Evolutionary conservation across 495 filamentous ascomycete species (phyloP).

Genomic region (Podospora bellae-mahoneyi): DNA sequence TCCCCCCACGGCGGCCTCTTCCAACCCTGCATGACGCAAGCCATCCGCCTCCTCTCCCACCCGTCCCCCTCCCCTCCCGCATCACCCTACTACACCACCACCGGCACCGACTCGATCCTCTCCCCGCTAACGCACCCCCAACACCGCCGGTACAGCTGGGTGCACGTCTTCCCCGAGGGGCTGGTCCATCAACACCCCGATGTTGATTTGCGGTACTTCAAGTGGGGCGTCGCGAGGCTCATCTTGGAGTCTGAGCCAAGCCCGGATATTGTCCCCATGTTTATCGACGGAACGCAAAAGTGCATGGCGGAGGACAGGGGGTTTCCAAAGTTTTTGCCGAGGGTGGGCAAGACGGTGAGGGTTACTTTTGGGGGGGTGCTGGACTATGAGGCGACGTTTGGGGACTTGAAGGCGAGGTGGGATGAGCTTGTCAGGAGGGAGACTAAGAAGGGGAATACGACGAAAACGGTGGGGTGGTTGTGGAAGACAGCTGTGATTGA

Average conservation of each 20-base stretch:
- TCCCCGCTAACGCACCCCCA: constrained; percentile 53
- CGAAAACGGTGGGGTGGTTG: constrained; percentile 6
- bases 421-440: constrained; percentile 48
- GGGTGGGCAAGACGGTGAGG: constrained; percentile 64
- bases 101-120: constrained; percentile 53
- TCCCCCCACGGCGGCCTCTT: constrained; percentile 74
- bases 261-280: constrained; percentile 88
- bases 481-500: background rate
- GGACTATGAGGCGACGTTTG: constrained; percentile 59
- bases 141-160: constrained; percentile 65
- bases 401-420: constrained; percentile 69
- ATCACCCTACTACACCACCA: constrained; percentile 62
- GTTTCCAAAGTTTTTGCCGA: constrained; percentile 79
- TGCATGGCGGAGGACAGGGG: constrained; percentile 77
- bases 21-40: constrained; percentile 83
- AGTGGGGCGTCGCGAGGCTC: constrained; percentile 87
- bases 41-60: constrained; percentile 75
- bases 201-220: constrained; percentile 88
- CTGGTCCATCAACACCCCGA: constrained; percentile 82
- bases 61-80: constrained; percentile 43
- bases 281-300: constrained; percentile 80
- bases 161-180: constrained; percentile 95
- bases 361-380: constrained; percentile 70
- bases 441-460: constrained; percentile 1
- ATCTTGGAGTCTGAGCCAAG: constrained; percentile 81